Percentiles rank a stretch among this genome's conserved stretches.
Evolutionary conservation across 805 yeast genomes (phyloP).

Genomic region (Phaffomyces thermotolerans): DNA sequence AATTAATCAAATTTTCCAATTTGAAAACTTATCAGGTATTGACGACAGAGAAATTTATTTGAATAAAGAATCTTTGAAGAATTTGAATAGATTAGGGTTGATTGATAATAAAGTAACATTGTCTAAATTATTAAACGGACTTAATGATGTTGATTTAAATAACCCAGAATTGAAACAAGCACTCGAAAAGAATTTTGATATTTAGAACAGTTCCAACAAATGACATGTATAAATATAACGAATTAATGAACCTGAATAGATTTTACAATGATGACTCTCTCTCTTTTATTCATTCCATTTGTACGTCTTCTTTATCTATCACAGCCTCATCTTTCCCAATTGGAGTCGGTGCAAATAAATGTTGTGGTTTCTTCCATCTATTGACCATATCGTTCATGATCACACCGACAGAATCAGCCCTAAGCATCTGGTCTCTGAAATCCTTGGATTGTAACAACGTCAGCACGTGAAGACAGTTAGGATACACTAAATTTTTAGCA

Average conservation of each 20-base stretch:
- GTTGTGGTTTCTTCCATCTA: slow-evolving; percentile 40
- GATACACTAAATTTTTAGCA: slow-evolving; percentile 67
- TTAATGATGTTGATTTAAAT: slow-evolving; percentile 16
- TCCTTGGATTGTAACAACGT: slow-evolving; percentile 39
- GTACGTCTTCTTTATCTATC: neutral
- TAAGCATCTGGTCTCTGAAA: slow-evolving; percentile 48
- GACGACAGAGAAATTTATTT: slow-evolving; percentile 34
- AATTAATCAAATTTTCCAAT: slow-evolving; percentile 5
- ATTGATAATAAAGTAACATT: slow-evolving; percentile 18
- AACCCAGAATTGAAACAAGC: slow-evolving; percentile 15
- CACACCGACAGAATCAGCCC: slow-evolving; percentile 49
- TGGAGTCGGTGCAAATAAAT: slow-evolving; percentile 22
- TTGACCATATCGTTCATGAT: slow-evolving; percentile 72
- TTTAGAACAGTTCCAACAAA: neutral
- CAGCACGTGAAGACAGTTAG: slow-evolving; percentile 80
- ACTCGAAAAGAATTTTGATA: slow-evolving; percentile 15
- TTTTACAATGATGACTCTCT: neutral
- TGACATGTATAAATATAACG: neutral
- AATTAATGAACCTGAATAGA: neutral
- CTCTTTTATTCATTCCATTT: neutral
- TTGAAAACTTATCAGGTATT: slow-evolving; percentile 3
- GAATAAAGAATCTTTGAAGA: slow-evolving; percentile 30
- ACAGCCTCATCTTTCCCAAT: slow-evolving; percentile 2
- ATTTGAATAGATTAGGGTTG: slow-evolving; percentile 23
- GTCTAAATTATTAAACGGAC: slow-evolving; percentile 15